These are phyloP conservation scores for Monilinia laxa DNA, from an alignment of 2,329 filamentous ascomycete species.

Conservation along the genomic window DNA sequence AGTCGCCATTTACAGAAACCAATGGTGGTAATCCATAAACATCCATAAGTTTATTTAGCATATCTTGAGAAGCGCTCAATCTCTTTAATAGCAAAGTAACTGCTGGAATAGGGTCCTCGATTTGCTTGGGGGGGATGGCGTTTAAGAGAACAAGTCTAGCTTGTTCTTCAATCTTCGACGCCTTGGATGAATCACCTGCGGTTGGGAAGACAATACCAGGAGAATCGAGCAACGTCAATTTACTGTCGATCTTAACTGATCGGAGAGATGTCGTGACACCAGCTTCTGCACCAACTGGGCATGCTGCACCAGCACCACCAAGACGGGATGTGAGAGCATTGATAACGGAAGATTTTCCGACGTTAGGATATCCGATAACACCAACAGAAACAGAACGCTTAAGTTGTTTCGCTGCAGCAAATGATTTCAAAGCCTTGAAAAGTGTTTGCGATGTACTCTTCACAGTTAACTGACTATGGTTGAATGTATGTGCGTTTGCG, in stretches of 20 bases:
- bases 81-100: constrained; percentile 81
- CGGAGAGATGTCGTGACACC: constrained; percentile 88
- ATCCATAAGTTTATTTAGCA: constrained; percentile 75
- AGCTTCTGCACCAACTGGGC: constrained; percentile 86
- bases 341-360: constrained; percentile 95
- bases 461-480: constrained; percentile 85
- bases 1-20: constrained; percentile 67
- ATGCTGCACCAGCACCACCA: constrained; percentile 67
- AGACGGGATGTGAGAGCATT: constrained; percentile 83
- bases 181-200: constrained; percentile 55
- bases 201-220: constrained; percentile 93
- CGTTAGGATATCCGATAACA: constrained; percentile 93
- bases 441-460: constrained; percentile 82
- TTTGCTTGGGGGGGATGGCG: constrained; percentile 89
- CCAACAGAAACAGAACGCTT: constrained; percentile 90
- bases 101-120: constrained; percentile 86
- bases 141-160: constrained; percentile 86
- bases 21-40: constrained; percentile 84
- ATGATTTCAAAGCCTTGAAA: constrained; percentile 87
- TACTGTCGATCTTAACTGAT: constrained; percentile 91
- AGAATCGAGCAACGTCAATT: constrained; percentile 89
- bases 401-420: constrained; percentile 76
- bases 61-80: constrained; percentile 68
- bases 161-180: constrained; percentile 65
- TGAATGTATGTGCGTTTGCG: constrained; percentile 84